Evolutionary conservation across 768 basidiomycete species (phyloP).

Genomic region (Serendipita vermifera): DNA sequence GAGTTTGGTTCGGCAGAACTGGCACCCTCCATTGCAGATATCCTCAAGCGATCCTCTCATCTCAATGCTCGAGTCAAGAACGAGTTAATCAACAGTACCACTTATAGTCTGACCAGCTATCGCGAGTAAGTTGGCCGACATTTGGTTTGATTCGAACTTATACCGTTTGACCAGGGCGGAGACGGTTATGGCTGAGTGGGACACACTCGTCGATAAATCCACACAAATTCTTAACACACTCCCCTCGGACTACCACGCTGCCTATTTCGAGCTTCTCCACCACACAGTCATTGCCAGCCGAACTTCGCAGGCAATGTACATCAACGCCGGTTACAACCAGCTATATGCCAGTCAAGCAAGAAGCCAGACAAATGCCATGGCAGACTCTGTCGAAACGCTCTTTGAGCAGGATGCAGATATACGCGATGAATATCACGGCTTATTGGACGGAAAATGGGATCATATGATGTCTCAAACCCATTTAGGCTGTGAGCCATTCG

Average conservation of each 20-base stretch:
- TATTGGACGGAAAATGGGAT: constrained; percentile 40
- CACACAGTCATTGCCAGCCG: constrained; percentile 48
- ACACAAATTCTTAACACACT: constrained; percentile 44
- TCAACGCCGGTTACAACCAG: constrained; percentile 48
- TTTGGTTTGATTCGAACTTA: neutral
- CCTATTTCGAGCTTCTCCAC: constrained; percentile 62
- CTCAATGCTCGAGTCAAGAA: constrained; percentile 52
- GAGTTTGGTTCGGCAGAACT: constrained; percentile 40
- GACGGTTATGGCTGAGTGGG: constrained; percentile 38
- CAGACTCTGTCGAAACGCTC: constrained; percentile 38
- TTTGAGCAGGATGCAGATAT: constrained; percentile 53
- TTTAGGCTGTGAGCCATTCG: constrained; percentile 27
- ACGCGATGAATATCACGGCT: constrained; percentile 44
- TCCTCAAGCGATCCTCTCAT: constrained; percentile 43
- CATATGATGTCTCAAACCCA: constrained; percentile 64
- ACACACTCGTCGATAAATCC: constrained; percentile 34
- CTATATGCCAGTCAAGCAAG: constrained; percentile 50
- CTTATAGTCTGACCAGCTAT: constrained; percentile 52
- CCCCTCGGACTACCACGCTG: constrained; percentile 33
- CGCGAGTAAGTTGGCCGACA: constrained; percentile 39
- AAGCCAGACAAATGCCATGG: constrained; percentile 45
- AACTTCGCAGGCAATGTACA: constrained; percentile 45
- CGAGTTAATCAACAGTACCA: constrained; percentile 49
- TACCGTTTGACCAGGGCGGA: constrained; percentile 37
- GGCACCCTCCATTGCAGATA: constrained; percentile 33